phyloP scores from a whole-genome alignment of 1,284 basidiomycete genomes.

The Takashimella tepidaria region DNA sequence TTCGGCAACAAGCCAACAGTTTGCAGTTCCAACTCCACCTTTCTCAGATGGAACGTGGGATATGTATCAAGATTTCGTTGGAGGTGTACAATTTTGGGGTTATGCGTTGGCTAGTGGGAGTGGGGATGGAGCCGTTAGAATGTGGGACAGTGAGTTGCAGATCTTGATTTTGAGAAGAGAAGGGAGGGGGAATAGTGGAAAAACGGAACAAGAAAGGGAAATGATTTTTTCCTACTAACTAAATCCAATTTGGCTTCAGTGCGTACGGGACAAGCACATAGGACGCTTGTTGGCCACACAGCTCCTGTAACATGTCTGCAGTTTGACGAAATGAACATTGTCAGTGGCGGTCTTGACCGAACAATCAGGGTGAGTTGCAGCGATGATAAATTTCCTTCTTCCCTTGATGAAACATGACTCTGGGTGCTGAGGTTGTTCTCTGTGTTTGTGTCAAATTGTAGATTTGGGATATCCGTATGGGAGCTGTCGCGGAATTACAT shows the following conservation, averaged over 20 bases:
- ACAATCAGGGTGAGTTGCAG: conserved; percentile 66
- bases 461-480: conserved; percentile 97
- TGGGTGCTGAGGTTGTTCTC: too few species aligned
- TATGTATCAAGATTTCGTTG: conserved; percentile 96
- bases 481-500: conserved; percentile 80
- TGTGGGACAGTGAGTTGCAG: conserved; percentile 92
- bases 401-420: neutral
- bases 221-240: too few species aligned
- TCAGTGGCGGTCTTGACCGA: conserved; percentile 89
- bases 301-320: conserved; percentile 90
- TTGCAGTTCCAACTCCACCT: conserved; percentile 77
- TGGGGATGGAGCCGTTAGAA: conserved; percentile 91
- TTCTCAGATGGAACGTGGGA: conserved; percentile 85
- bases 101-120: conserved; percentile 95
- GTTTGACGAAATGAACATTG: conserved; percentile 92
- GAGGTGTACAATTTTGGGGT: conserved; percentile 97
- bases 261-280: conserved; percentile 95
- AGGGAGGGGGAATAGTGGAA: neutral
- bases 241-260: too few species aligned
- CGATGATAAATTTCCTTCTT: too few species aligned
- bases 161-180: conserved; percentile 5
- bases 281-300: conserved; percentile 89
- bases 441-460: conserved; percentile 62
- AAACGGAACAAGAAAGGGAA: neutral
- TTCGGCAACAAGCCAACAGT: conserved; percentile 58